Base-by-base conservation (phyloP, 2,329 filamentous ascomycete genomes). In the Colletotrichum sp. region DNA sequence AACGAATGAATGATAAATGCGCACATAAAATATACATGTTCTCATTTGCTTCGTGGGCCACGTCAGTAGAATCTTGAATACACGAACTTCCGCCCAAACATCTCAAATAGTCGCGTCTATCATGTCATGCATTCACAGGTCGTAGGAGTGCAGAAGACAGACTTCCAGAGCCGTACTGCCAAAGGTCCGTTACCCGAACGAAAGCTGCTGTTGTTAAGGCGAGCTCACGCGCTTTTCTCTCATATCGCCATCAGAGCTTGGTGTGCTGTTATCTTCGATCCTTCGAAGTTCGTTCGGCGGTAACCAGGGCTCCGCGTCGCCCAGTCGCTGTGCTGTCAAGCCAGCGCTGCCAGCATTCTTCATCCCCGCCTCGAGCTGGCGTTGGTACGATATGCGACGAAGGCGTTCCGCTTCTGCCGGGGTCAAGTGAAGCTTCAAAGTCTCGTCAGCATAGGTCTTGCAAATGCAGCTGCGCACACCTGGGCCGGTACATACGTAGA, bases 321-420 rank as follows among this genome's bases (percentile, higher is more conserved):
- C 86, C 30, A 85, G 79, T 5, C 82, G 81, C 78, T 89, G 86
- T 5, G 80, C 82, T 8, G 85, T 87, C 68, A 87, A 77, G 1
- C 88, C 88, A 5, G 85, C 84, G 32, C 83, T 84, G 1, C 87
- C 88, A 0, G 90, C 86, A 27, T 85, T 83, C 66, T 79, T 83
- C 81, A 88, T 85, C 0, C 90, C 90, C 6, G 86, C 86, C 76
- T 88, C 88, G n/a, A 90, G 73, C 78, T 92, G 90, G 61, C 86
- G 84, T 79, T 90, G 86, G 78, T 90, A 90, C 27, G 87, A 88
- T 4, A 91, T 84, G 39, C 85, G 82, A 19, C 90, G 84, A 65
- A 92, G 80, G 8, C 90, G 83, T 59, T 90, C 84, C 3, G 83
- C 82, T 78, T 92, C 90, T 16, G 81, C 84, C 0, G 90, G 88